These are phyloP conservation scores for Fusarium nelsonii DNA, from an alignment of 2,329 filamentous ascomycete genomes.

Conservation along the genomic window DNA sequence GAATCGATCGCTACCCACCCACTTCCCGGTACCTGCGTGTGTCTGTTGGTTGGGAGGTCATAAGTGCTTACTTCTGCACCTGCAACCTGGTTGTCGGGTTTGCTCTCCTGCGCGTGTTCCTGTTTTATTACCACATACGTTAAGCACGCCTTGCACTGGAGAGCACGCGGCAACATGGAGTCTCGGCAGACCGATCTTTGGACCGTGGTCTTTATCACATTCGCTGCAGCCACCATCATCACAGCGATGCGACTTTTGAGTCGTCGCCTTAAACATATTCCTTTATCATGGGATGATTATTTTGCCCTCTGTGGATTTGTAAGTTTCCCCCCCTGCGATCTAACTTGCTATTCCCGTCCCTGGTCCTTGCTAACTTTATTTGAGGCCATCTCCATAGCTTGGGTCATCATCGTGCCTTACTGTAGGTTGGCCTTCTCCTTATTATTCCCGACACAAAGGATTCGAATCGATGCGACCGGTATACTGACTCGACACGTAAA, in stretches of 20 bases:
- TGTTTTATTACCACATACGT: background rate
- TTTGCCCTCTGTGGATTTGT: conserved; percentile 41
- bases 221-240: conserved; percentile 37
- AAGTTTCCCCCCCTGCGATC: background rate
- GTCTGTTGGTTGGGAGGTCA: conserved; percentile 1
- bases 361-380: background rate
- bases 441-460: background rate
- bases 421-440: conserved; percentile 22
- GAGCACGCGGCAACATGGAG: conserved; percentile 8
- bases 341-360: background rate
- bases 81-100: background rate
- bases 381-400: conserved; percentile 30
- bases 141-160: background rate
- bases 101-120: background rate
- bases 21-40: conserved; percentile 16
- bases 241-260: conserved; percentile 30
- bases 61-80: background rate
- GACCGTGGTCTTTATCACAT: conserved; percentile 34
- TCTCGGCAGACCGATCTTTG: conserved; percentile 34
- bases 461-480: background rate
- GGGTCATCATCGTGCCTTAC: conserved; percentile 35
- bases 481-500: conserved; percentile 10
- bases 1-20: background rate
- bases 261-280: conserved; percentile 32
- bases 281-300: conserved; percentile 39